A percentile compares a stretch with the other conserved stretches of the same genome.
Conservation (phyloP, 352 stramenopile species). For the Blastocystis sp. region DNA sequence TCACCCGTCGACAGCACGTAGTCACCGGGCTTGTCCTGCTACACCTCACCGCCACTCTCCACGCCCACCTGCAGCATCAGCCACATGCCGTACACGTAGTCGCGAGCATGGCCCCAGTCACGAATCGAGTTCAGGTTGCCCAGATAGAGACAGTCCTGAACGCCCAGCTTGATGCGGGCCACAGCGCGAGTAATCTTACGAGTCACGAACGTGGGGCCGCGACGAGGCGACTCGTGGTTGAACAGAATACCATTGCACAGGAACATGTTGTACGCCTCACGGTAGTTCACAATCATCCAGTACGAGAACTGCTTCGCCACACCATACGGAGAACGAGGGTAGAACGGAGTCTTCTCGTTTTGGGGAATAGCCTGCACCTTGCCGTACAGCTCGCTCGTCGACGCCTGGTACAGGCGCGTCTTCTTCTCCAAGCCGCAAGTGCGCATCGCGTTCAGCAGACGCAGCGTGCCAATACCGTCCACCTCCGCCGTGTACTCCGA, state of each 20-base stretch:
- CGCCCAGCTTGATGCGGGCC: conserved; percentile 84
- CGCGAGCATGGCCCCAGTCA: conserved; percentile 95
- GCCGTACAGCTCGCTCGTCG: conserved; percentile 94
- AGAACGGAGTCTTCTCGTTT: conserved; percentile 93
- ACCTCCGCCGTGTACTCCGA: conserved; percentile 97
- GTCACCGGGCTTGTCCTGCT: conserved; percentile 80
- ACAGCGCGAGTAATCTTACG: conserved; percentile 94
- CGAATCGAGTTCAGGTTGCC: conserved; percentile 93
- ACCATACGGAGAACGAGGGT: conserved; percentile 94
- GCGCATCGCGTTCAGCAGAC: conserved; percentile 92
- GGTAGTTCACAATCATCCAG: conserved; percentile 98
- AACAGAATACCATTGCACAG: conserved; percentile 96
- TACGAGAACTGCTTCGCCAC: conserved; percentile 96
- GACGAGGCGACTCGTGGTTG: conserved; percentile 96
- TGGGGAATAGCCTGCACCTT: conserved; percentile 93
- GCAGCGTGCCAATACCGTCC: conserved; percentile 88
- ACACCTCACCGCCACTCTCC: neutral
- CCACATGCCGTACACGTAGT: conserved; percentile 99
- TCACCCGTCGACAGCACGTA: conserved; percentile 91
- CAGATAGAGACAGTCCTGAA: conserved; percentile 91
- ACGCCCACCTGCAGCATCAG: conserved; percentile 86
- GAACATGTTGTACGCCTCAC: conserved; percentile 90
- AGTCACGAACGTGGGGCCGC: conserved; percentile 94
- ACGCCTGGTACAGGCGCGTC: conserved; percentile 77
- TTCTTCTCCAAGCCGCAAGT: conserved; percentile 78